Conservation (phyloP, 345 rosid species). For the Angophora floribunda region DNA sequence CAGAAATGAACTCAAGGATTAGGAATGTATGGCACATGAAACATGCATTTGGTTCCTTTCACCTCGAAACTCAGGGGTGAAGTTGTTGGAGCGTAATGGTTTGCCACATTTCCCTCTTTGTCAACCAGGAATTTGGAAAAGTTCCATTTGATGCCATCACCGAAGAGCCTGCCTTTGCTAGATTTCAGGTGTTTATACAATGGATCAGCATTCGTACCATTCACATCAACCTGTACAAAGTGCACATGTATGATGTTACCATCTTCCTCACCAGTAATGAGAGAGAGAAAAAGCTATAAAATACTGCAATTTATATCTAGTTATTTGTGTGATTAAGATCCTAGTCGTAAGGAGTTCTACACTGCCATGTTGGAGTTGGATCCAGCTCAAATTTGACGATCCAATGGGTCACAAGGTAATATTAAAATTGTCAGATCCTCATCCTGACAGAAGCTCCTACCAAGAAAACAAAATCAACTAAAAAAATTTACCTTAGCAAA, state of each 20-base stretch:
- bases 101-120: constrained; percentile 29
- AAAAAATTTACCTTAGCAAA: not conserved
- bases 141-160: constrained; percentile 33
- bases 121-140: constrained; percentile 39
- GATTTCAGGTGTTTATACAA: constrained; percentile 34
- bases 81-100: constrained; percentile 27
- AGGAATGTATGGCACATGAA: not conserved
- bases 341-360: not conserved
- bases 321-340: not conserved
- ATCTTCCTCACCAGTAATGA: not conserved
- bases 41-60: not conserved
- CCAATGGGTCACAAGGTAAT: too few relatives aligned
- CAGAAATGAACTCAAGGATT: not conserved
- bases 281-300: not conserved
- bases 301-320: not conserved
- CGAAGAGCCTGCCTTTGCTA: constrained; percentile 23
- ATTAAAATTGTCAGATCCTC: too few relatives aligned
- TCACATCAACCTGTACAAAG: constrained; percentile 24
- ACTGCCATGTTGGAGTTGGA: not conserved
- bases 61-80: constrained; percentile 37
- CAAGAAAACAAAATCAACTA: not conserved
- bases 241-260: not conserved
- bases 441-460: not conserved
- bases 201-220: constrained; percentile 27
- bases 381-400: not conserved